Evolutionary conservation across 2,329 filamentous ascomycete genomes (phyloP).

Genomic region (Dactylella cylindrospora): DNA sequence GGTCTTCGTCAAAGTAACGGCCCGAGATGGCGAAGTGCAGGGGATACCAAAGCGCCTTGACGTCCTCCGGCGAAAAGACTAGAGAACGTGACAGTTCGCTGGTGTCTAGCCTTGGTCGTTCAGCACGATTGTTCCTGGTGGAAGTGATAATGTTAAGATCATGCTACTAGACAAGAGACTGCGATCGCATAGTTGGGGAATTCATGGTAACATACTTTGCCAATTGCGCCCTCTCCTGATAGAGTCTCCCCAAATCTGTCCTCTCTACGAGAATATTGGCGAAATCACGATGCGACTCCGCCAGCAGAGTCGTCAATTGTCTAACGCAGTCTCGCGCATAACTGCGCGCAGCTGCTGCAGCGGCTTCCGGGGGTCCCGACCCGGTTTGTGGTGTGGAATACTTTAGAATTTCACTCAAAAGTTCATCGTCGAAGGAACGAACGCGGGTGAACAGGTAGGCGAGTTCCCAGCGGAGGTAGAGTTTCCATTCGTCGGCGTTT

Average conservation of each 20-base stretch:
- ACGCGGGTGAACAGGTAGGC: constrained; percentile 40
- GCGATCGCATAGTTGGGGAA: too few species aligned
- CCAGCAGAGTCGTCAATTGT: constrained; percentile 28
- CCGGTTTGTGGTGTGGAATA: constrained; percentile 36
- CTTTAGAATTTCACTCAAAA: constrained; percentile 33
- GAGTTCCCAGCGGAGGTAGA: constrained; percentile 41
- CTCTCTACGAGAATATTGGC: constrained; percentile 29
- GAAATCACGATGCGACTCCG: constrained; percentile 39
- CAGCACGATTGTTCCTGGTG: constrained; percentile 19
- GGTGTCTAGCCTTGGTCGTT: constrained; percentile 30
- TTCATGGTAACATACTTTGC: constrained; percentile 25
- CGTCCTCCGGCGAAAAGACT: constrained; percentile 37
- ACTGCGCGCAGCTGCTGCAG: constrained; percentile 33
- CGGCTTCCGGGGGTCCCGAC: constrained; percentile 34
- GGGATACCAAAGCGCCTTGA: constrained; percentile 41
- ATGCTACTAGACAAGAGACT: too few species aligned
- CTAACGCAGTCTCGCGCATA: constrained; percentile 35
- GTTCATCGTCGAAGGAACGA: constrained; percentile 36
- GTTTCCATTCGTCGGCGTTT: constrained; percentile 42
- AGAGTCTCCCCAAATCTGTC: constrained; percentile 22
- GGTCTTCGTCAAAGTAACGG: constrained; percentile 42
- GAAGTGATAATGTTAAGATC: too few species aligned
- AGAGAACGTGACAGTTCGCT: constrained; percentile 37
- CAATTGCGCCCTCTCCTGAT: constrained; percentile 24
- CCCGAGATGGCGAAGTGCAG: constrained; percentile 42